These are phyloP conservation scores for Amborella trichopoda DNA, from an alignment of 164 flowering plant genomes.

Conservation along the genomic window DNA sequence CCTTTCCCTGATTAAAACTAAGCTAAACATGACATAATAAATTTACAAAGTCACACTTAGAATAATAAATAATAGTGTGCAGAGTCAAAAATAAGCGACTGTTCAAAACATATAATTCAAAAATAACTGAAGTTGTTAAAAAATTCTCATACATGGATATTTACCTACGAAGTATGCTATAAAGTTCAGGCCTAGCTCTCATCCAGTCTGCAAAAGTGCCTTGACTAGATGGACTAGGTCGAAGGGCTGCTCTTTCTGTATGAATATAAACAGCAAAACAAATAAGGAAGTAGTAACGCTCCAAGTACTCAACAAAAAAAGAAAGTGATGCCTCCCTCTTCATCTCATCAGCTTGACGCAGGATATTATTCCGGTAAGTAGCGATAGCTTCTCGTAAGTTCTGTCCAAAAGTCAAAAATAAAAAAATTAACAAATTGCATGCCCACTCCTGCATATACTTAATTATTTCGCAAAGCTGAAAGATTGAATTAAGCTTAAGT, in stretches of 20 bases:
- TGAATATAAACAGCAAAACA: constrained; percentile 96
- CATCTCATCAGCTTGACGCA: constrained; percentile 91
- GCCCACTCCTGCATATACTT: too few species aligned
- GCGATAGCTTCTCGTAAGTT: constrained; percentile 95
- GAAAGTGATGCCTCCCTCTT: constrained; percentile 90
- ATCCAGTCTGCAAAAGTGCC: constrained; percentile 88
- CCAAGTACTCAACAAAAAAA: constrained; percentile 91
- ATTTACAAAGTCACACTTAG: too few species aligned
- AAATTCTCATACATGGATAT: too few species aligned
- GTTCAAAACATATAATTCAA: too few species aligned
- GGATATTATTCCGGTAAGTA: constrained; percentile 77
- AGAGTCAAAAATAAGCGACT: too few species aligned
- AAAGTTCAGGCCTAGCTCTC: constrained; percentile 93
- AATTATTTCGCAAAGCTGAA: too few species aligned
- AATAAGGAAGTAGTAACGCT: constrained; percentile 90
- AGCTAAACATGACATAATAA: too few species aligned
- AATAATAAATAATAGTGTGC: too few species aligned
- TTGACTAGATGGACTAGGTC: constrained; percentile 34
- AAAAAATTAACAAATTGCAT: too few species aligned
- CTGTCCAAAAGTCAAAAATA: constrained; percentile 27
- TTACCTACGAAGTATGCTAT: constrained; percentile 93
- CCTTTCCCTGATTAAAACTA: too few species aligned
- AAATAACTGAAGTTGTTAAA: too few species aligned
- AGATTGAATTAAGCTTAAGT: too few species aligned
- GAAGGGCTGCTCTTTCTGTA: constrained; percentile 61